Conservation (phyloP, 352 stramenopile species). For the Phytophthora lateralis region DNA sequence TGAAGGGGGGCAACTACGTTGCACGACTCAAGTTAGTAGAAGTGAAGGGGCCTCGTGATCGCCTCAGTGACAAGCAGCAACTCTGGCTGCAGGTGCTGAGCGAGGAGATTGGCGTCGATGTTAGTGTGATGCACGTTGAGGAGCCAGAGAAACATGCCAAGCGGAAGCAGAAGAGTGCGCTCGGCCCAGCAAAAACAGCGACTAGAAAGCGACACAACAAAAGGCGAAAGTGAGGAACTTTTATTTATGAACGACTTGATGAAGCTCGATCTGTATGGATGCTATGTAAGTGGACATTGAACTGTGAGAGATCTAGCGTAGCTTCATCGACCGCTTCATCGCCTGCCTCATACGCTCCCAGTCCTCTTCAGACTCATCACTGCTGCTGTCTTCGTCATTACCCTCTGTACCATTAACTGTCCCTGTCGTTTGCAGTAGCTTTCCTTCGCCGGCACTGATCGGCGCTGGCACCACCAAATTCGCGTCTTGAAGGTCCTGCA, state of each 20-base stretch:
- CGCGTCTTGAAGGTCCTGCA: constrained; percentile 59
- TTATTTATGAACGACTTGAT: constrained; percentile 13
- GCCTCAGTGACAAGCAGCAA: constrained; percentile 83
- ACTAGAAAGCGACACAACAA: constrained; percentile 20
- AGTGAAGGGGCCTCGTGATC: constrained; percentile 87
- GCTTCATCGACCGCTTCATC: constrained; percentile 33
- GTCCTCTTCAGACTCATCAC: constrained; percentile 31
- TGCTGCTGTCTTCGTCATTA: constrained; percentile 19
- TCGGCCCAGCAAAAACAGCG: constrained; percentile 10
- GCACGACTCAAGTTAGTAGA: constrained; percentile 75
- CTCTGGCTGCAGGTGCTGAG: constrained; percentile 78
- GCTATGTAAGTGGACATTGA: background rate
- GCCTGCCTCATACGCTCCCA: constrained; percentile 43
- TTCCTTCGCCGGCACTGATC: constrained; percentile 1
- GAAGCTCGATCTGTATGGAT: background rate
- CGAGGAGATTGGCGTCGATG: constrained; percentile 55
- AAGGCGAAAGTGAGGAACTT: constrained; percentile 18
- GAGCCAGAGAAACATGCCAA: constrained; percentile 59
- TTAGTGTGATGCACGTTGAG: constrained; percentile 75
- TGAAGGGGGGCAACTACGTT: constrained; percentile 22
- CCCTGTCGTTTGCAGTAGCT: background rate
- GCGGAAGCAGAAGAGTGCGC: constrained; percentile 28
- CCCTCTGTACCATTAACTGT: constrained; percentile 13
- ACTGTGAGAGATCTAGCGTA: constrained; percentile 5
- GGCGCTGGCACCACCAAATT: constrained; percentile 45